Evolutionary conservation across 805 yeast genomes (phyloP).

Genomic region (Peterozyma xylosa): DNA sequence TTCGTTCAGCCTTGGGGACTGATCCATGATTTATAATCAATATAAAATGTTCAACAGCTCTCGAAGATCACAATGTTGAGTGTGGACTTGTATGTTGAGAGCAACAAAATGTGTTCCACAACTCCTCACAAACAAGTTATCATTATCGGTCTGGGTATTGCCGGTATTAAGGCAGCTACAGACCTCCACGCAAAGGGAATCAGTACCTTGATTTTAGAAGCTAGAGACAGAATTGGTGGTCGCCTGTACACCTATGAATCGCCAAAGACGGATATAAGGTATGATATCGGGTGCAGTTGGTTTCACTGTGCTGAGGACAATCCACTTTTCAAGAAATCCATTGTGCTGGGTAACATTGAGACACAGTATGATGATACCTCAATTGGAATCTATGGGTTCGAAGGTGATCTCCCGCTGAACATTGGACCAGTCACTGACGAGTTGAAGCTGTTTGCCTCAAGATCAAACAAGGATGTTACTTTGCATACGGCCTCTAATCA

Average conservation of each 20-base stretch:
- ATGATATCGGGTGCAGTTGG: conserved; percentile 51
- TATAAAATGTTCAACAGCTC: too few relatives aligned
- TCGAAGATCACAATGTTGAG: too few relatives aligned
- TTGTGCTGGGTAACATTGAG: conserved; percentile 15
- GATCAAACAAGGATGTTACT: conserved; percentile 18
- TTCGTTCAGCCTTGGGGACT: too few relatives aligned
- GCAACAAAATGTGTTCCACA: too few relatives aligned
- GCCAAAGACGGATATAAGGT: conserved; percentile 15
- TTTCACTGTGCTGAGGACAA: conserved; percentile 41
- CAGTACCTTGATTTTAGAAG: conserved; percentile 38
- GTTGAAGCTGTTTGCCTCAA: conserved; percentile 22
- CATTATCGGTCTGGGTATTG: conserved; percentile 48
- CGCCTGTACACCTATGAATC: conserved; percentile 26
- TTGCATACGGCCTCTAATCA: conserved; percentile 18
- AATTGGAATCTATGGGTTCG: conserved; percentile 18
- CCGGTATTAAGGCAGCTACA: conserved; percentile 43
- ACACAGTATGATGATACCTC: conserved; percentile 26
- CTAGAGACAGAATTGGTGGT: conserved; percentile 41
- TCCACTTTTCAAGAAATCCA: conserved; percentile 25
- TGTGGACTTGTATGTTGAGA: too few relatives aligned
- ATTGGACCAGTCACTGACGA: conserved; percentile 24
- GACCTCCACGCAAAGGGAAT: conserved; percentile 27
- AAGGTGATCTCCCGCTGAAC: conserved; percentile 20
- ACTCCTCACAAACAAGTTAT: conserved; percentile 19
- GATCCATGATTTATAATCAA: too few relatives aligned